Evolutionary conservation across 257 asterid species (phyloP).

Genomic region (Cinchona pubescens): DNA sequence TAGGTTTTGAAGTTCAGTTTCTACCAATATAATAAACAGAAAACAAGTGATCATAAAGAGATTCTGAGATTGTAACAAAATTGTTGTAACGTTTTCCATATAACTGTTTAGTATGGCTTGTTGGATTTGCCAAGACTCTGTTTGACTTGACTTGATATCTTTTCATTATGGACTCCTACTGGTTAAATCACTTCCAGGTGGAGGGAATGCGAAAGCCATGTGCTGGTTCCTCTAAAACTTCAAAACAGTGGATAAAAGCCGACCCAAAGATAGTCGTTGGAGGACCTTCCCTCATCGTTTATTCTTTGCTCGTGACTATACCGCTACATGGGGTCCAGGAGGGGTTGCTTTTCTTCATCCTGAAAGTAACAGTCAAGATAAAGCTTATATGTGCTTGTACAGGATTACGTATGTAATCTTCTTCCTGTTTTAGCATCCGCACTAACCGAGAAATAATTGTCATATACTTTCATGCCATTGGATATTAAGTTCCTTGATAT

Average conservation of each 20-base stretch:
- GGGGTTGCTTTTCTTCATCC: slow-evolving; percentile 97
- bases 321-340: slow-evolving; percentile 90
- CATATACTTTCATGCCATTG: not conserved
- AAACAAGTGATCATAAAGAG: not conserved
- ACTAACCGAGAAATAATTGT: too few species aligned
- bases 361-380: slow-evolving; percentile 50
- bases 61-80: not conserved
- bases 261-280: slow-evolving; percentile 66
- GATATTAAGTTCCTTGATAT: not conserved
- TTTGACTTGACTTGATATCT: not conserved
- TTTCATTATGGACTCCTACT: not conserved
- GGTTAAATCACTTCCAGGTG: slow-evolving; percentile 42
- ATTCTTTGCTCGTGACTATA: slow-evolving; percentile 70
- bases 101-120: not conserved
- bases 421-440: not conserved
- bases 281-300: slow-evolving; percentile 72
- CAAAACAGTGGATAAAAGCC: slow-evolving; percentile 61
- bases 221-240: too few species aligned
- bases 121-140: not conserved
- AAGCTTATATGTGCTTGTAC: slow-evolving; percentile 66
- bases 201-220: slow-evolving; percentile 76
- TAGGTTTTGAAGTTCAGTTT: not conserved
- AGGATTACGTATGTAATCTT: slow-evolving; percentile 71
- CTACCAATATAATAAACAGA: not conserved
- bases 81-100: too few species aligned